Evolutionary conservation across 192 early-diverging fungal genomes (phyloP), one percentile per base, ranked within the genome.

Genomic region (Rhizoclosmatium sp.): DNA sequence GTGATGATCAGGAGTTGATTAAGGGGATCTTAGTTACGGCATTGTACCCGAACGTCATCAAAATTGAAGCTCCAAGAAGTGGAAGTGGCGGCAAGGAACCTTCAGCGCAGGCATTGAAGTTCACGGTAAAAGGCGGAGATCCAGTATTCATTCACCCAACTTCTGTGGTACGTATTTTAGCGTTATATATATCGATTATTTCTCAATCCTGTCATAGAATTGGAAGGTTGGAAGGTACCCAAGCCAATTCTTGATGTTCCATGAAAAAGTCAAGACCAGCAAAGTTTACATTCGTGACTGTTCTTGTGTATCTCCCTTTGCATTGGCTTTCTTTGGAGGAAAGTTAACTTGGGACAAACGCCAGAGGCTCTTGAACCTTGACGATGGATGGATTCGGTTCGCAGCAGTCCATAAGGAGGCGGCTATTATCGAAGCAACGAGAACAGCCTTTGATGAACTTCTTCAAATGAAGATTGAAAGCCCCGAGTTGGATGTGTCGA

Each of bases 381-480:
- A 81, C 47, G 82, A 85, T 44, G 82, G 81, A 3, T 81, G 79
- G 78, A 82, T 86, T 61, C 68, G 72, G n/a, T 86, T 86, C 71
- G 39, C 65, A 3, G 81, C 85, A 3, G 16, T 46, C 5, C 16
- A 45, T 2, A 76, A 82, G 23, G 69, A 74, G 23, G 78, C 83
- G 31, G 45, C 69, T 4, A 77, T 82, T 19, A 71, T 86, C 42
- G 78, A 80, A 67, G 81, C 76, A n/a, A 64, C 75, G 14, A 87
- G 93, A 39, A 78, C 84, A 19, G 83, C 95, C 40, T 81, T 97
- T 44, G 93, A 95, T 61, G 88, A 92, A 51, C 83, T 95, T 39
- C 81, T 97, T 71, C 87, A 91, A 4, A 83, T 86, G 39, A 95
- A 94, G 82, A 89, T 96, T 72, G 87, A 89, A 14, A 87, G 94